A percentile compares a stretch with the other conserved stretches of the same genome.
Evolutionary conservation across 768 basidiomycete genomes (phyloP).

Genomic region (Asterophora lycoperdoides): DNA sequence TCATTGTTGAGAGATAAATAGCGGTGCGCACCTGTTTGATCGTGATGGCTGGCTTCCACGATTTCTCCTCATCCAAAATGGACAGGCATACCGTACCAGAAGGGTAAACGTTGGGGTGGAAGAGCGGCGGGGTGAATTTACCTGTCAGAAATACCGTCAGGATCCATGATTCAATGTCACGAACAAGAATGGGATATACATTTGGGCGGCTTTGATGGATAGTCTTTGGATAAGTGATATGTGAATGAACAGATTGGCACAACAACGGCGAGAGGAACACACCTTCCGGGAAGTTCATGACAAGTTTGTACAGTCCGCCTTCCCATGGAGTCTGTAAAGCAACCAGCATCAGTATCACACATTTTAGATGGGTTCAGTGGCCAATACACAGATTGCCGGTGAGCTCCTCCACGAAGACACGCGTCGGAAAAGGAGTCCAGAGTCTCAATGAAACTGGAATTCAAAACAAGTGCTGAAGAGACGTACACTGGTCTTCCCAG

Average conservation of each 20-base stretch:
- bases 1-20: not conserved
- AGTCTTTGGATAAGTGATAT: conserved; percentile 48
- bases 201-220: conserved; percentile 93
- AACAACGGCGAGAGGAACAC: conserved; percentile 2
- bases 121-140: conserved; percentile 94
- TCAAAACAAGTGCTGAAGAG: not conserved
- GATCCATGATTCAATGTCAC: not conserved
- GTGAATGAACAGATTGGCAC: conserved; percentile 3
- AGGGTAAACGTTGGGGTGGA: conserved; percentile 98
- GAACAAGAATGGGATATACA: conserved; percentile 46
- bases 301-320: conserved; percentile 88
- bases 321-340: conserved; percentile 87
- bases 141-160: conserved; percentile 41
- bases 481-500: conserved; percentile 84
- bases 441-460: not conserved
- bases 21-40: conserved; percentile 80
- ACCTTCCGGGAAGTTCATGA: conserved; percentile 98
- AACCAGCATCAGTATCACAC: conserved; percentile 12
- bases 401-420: conserved; percentile 4
- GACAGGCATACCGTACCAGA: conserved; percentile 98
- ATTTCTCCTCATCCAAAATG: conserved; percentile 97
- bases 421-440: conserved; percentile 11
- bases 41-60: conserved; percentile 98
- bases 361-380: conserved; percentile 4
- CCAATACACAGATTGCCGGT: conserved; percentile 4